Evolutionary conservation across 2,329 filamentous ascomycete genomes (phyloP).

Genomic region (Camillea tinctor): DNA sequence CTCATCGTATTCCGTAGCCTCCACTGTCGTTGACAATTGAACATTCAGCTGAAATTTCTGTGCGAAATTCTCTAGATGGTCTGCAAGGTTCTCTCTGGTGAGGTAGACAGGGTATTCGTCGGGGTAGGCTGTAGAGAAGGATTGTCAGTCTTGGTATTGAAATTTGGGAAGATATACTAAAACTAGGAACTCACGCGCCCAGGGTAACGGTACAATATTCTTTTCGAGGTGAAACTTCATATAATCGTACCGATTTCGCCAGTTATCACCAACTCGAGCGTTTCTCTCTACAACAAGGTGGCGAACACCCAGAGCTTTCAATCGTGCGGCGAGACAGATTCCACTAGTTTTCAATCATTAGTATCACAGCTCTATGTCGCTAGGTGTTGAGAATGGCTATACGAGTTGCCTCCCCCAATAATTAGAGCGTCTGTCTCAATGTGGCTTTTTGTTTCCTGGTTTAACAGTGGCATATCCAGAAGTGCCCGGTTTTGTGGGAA

Average conservation of each 20-base stretch:
- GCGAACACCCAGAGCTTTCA: slow-evolving; percentile 38
- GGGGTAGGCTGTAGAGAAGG: too few relatives aligned
- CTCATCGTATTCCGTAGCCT: slow-evolving; percentile 25
- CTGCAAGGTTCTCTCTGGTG: slow-evolving; percentile 24
- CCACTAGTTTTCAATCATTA: not conserved
- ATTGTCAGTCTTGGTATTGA: too few relatives aligned
- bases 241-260: slow-evolving; percentile 38
- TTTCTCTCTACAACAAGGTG: slow-evolving; percentile 38
- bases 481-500: slow-evolving; percentile 30
- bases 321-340: slow-evolving; percentile 29
- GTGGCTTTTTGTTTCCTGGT: slow-evolving; percentile 9
- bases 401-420: slow-evolving; percentile 35
- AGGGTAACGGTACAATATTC: slow-evolving; percentile 34
- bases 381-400: slow-evolving; percentile 11
- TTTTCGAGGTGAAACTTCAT: slow-evolving; percentile 40
- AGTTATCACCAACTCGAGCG: slow-evolving; percentile 37
- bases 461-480: slow-evolving; percentile 19
- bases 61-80: slow-evolving; percentile 27
- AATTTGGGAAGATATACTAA: slow-evolving; percentile 17
- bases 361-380: too few relatives aligned
- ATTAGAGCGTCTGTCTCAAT: slow-evolving; percentile 36
- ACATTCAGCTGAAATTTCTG: slow-evolving; percentile 33
- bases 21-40: slow-evolving; percentile 29
- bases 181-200: slow-evolving; percentile 5
- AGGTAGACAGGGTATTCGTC: slow-evolving; percentile 6